Evolutionary conservation across 371 early-diverging fungal species (phyloP).

Genomic region (Chytridiales sp.): DNA sequence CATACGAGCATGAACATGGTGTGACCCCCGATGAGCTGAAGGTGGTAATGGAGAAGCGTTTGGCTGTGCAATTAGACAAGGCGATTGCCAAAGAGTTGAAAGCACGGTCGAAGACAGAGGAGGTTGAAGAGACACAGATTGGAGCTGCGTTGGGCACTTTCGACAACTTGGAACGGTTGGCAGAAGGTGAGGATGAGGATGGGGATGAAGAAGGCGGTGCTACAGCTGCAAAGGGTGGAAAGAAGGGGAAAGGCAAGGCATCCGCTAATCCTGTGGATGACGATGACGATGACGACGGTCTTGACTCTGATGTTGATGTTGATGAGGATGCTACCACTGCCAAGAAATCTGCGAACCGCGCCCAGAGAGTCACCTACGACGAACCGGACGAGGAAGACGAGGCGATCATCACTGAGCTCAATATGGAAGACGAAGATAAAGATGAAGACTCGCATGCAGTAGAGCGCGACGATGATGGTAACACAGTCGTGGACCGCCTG

Average conservation of each 20-base stretch:
- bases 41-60: slow-evolving; percentile 67
- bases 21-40: slow-evolving; percentile 69
- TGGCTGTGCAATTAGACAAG: slow-evolving; percentile 68
- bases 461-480: slow-evolving; percentile 44
- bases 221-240: slow-evolving; percentile 10
- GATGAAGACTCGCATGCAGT: slow-evolving; percentile 41
- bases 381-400: slow-evolving; percentile 76
- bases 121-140: slow-evolving; percentile 35
- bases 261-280: slow-evolving; percentile 44
- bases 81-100: slow-evolving; percentile 65
- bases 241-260: slow-evolving; percentile 19
- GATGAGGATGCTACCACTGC: slow-evolving; percentile 77
- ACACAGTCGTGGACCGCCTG: slow-evolving; percentile 57
- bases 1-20: slow-evolving; percentile 77
- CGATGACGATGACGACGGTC: slow-evolving; percentile 55
- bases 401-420: slow-evolving; percentile 45
- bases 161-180: slow-evolving; percentile 20
- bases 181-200: slow-evolving; percentile 34
- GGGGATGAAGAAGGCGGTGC: slow-evolving; percentile 46
- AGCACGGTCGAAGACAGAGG: slow-evolving; percentile 37
- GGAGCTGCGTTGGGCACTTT: slow-evolving; percentile 40
- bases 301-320: slow-evolving; percentile 52
- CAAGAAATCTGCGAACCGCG: slow-evolving; percentile 55
- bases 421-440: slow-evolving; percentile 27
- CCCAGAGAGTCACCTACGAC: slow-evolving; percentile 72